Percentiles rank a stretch among this genome's conserved stretches.
phyloP scores from a whole-genome alignment of 2,329 filamentous ascomycete genomes.

The Leptographium lundbergii region DNA sequence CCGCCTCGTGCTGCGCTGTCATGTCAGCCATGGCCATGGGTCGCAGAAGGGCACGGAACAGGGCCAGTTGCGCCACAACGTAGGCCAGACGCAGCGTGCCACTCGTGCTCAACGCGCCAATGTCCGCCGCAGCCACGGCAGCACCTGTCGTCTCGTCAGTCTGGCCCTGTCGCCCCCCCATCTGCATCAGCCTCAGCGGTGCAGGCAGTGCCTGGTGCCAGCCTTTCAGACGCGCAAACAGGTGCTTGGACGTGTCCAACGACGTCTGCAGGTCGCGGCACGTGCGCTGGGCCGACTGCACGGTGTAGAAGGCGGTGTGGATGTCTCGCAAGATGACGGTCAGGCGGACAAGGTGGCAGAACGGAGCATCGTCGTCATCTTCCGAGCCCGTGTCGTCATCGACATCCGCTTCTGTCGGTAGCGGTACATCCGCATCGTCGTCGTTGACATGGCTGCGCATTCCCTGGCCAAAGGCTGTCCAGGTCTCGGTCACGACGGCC shows the following conservation, averaged over 20 bases:
- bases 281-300: background rate
- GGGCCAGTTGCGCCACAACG: constrained; percentile 1
- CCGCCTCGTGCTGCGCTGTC: background rate
- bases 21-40: constrained; percentile 1
- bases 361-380: background rate
- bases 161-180: background rate
- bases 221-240: background rate
- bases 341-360: background rate
- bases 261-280: background rate
- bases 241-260: background rate
- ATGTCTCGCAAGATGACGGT: constrained; percentile 5
- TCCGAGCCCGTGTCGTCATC: background rate
- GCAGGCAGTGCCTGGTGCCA: constrained; percentile 2
- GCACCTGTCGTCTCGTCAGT: background rate
- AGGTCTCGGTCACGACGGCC: constrained; percentile 1
- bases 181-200: background rate
- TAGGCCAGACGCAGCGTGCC: constrained; percentile 1
- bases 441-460: constrained; percentile 5
- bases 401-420: background rate
- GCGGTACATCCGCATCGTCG: background rate
- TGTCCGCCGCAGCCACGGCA: background rate
- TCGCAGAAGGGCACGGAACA: constrained; percentile 2
- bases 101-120: background rate
- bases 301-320: constrained; percentile 1
- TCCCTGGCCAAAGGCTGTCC: constrained; percentile 4